These are phyloP conservation scores for Rhizophagus clarus DNA, from an alignment of 192 early-diverging fungal genomes.

Conservation along the genomic window DNA sequence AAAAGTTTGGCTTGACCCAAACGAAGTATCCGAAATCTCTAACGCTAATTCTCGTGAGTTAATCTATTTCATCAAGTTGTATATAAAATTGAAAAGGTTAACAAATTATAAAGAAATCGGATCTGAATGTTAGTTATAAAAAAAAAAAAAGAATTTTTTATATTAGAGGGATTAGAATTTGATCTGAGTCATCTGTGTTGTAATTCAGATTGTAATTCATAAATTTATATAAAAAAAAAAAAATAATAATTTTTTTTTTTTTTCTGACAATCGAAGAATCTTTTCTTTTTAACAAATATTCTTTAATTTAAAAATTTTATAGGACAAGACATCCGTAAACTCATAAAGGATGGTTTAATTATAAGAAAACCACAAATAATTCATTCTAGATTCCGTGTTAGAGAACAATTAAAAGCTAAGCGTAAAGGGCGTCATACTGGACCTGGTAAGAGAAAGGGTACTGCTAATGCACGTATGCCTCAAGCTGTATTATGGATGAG, in stretches of 20 bases:
- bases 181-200: background rate
- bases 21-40: slow-evolving; percentile 91
- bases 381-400: slow-evolving; percentile 93
- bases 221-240: too few species aligned
- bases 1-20: slow-evolving; percentile 99
- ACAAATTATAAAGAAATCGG: background rate
- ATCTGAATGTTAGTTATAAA: background rate
- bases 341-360: slow-evolving; percentile 96
- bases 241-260: too few species aligned
- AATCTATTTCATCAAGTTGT: background rate
- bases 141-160: background rate
- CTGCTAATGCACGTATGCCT: slow-evolving; percentile 98
- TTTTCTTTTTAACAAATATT: background rate
- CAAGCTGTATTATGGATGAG: slow-evolving; percentile 96
- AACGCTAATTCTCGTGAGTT: slow-evolving; percentile 97
- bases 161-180: background rate
- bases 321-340: slow-evolving; percentile 96
- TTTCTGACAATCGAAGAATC: background rate
- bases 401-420: slow-evolving; percentile 91
- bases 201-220: too few species aligned
- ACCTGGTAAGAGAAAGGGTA: slow-evolving; percentile 92
- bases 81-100: background rate
- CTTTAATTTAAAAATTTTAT: slow-evolving; percentile 3
- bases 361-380: slow-evolving; percentile 88
- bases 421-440: slow-evolving; percentile 96